Conservation (phyloP, 352 stramenopile species). For the Globisporangium apiculatum region DNA sequence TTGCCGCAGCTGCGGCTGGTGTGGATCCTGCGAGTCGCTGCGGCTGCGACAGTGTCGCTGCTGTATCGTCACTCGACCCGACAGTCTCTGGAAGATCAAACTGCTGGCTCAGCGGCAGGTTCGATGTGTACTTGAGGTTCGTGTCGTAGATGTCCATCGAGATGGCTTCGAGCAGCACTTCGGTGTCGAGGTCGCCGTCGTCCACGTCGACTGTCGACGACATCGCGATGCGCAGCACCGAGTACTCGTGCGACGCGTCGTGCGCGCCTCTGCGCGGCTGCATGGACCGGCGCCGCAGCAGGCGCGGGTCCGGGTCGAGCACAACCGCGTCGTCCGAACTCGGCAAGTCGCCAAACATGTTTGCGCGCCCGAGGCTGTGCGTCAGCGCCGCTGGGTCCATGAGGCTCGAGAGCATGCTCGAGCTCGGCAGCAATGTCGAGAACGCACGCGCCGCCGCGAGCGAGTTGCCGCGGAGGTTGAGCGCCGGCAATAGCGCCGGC, state of each 20-base stretch:
- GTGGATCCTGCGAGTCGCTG: background rate
- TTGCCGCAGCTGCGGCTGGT: background rate
- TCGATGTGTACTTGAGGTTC: slow-evolving; percentile 80
- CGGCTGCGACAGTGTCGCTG: background rate
- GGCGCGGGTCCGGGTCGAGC: slow-evolving; percentile 48
- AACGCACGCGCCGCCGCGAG: slow-evolving; percentile 65
- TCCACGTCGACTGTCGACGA: slow-evolving; percentile 53
- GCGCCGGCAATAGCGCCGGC: slow-evolving; percentile 50
- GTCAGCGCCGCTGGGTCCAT: slow-evolving; percentile 59
- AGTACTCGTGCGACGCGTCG: slow-evolving; percentile 42
- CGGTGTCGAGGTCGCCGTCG: slow-evolving; percentile 52
- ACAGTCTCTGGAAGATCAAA: slow-evolving; percentile 36
- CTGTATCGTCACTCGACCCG: no score
- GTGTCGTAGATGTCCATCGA: slow-evolving; percentile 83
- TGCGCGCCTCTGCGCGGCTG: slow-evolving; percentile 12
- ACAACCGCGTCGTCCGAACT: slow-evolving; percentile 48
- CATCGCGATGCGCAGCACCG: slow-evolving; percentile 76
- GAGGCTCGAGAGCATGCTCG: slow-evolving; percentile 65
- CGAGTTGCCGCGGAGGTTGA: slow-evolving; percentile 51
- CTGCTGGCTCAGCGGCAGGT: slow-evolving; percentile 59
- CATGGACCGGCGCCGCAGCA: slow-evolving; percentile 26
- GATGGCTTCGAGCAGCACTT: slow-evolving; percentile 82
- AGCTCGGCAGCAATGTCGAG: slow-evolving; percentile 61
- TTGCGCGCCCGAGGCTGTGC: slow-evolving; percentile 33
- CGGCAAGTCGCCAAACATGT: slow-evolving; percentile 53